A percentile compares a stretch with the other conserved stretches of the same genome.
Conservation (phyloP, 169 alveolate species). For the Cryptosporidium sp. region DNA sequence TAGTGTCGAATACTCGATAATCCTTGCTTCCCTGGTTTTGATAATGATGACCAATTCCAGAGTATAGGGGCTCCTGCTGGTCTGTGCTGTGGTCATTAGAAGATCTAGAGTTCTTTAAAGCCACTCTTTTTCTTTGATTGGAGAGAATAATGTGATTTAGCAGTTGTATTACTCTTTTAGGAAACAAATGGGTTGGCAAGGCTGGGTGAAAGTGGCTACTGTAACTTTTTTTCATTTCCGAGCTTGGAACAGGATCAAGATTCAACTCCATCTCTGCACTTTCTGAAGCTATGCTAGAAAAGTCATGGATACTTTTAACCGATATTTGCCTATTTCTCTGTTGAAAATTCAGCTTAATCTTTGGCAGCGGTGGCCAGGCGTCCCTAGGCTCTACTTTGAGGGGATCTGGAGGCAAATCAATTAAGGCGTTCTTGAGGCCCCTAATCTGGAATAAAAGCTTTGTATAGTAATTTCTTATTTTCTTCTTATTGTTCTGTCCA, state of each 20-base stretch:
- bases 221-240: neutral
- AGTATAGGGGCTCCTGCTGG: neutral
- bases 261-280: neutral
- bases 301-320: neutral
- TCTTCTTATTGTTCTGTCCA: neutral
- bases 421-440: conserved; percentile 15
- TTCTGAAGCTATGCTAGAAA: neutral
- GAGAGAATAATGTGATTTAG: conserved; percentile 43
- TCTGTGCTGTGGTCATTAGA: neutral
- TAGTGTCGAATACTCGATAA: conserved; percentile 10
- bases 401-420: conserved; percentile 53
- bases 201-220: conserved; percentile 38
- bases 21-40: neutral
- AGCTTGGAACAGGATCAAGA: neutral
- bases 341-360: neutral
- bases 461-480: conserved; percentile 16
- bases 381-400: conserved; percentile 3
- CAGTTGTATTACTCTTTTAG: conserved; percentile 6
- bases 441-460: conserved; percentile 19
- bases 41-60: neutral
- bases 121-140: conserved; percentile 9
- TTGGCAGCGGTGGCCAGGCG: conserved; percentile 57
- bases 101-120: neutral
- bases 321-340: conserved; percentile 5
- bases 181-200: conserved; percentile 49